Evolutionary conservation across 225 moss, liverwort and hornwort genomes (phyloP).

Genomic region (Anthoceros angustus): DNA sequence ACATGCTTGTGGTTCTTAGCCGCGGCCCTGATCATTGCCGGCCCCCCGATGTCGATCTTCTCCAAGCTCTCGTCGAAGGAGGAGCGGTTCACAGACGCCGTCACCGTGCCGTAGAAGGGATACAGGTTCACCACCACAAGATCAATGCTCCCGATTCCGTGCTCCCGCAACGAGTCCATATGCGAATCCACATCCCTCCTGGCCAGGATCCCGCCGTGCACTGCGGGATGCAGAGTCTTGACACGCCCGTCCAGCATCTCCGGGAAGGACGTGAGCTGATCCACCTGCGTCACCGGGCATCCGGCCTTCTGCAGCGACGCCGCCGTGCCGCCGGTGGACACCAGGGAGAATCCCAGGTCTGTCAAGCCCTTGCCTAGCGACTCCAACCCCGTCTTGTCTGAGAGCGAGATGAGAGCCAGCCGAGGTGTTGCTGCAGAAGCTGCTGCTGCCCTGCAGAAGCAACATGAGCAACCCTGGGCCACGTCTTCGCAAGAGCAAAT

Average conservation of each 20-base stretch:
- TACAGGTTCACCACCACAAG: constrained; percentile 93
- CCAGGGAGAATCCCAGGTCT: constrained; percentile 70
- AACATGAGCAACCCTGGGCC: too few relatives aligned
- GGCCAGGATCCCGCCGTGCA: constrained; percentile 88
- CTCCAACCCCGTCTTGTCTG: constrained; percentile 76
- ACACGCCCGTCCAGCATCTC: constrained; percentile 99
- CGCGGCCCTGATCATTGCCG: constrained; percentile 90
- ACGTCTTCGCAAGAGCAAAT: too few relatives aligned
- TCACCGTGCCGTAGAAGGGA: constrained; percentile 82
- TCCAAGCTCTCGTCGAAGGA: constrained; percentile 70
- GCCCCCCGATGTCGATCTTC: constrained; percentile 96
- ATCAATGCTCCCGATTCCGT: constrained; percentile 83
- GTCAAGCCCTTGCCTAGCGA: constrained; percentile 61
- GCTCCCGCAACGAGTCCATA: constrained; percentile 73
- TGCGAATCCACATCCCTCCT: constrained; percentile 60
- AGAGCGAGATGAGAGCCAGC: constrained; percentile 81
- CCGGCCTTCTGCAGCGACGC: constrained; percentile 65
- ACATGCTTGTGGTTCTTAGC: constrained; percentile 99
- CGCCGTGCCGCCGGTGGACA: constrained; percentile 93
- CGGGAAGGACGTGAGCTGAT: constrained; percentile 74
- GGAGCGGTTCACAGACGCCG: constrained; percentile 33
- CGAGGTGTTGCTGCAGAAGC: constrained; percentile 31
- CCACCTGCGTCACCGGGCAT: constrained; percentile 62
- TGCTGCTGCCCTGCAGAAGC: background rate
- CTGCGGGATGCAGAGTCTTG: constrained; percentile 87